A percentile compares a stretch with the other conserved stretches of the same genome.
Evolutionary conservation across 345 rosid species (phyloP).

Genomic region (Microcos paniculata): DNA sequence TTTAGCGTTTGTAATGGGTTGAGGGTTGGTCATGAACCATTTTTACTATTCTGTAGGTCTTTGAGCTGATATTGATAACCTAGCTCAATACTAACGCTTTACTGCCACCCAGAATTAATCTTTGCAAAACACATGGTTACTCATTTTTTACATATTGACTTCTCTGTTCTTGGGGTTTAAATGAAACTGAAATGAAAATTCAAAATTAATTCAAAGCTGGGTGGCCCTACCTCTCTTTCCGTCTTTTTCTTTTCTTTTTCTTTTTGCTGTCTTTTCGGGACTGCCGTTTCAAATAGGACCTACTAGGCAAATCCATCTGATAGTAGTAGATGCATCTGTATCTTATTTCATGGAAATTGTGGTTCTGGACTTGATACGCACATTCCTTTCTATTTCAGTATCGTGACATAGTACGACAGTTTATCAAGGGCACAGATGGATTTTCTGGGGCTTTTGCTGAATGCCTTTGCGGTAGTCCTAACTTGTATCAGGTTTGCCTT

Average conservation of each 20-base stretch:
- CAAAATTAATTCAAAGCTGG: background rate
- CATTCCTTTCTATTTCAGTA: constrained; percentile 52
- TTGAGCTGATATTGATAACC: background rate
- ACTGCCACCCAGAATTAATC: background rate
- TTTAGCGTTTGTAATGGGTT: background rate
- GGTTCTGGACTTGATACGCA: constrained; percentile 11
- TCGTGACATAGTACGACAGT: constrained; percentile 87
- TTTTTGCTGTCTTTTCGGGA: background rate
- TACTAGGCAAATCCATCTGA: background rate
- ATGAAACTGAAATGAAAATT: background rate
- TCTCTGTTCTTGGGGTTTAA: background rate
- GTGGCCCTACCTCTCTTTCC: background rate
- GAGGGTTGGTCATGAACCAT: background rate
- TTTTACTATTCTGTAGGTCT: background rate
- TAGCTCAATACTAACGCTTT: background rate
- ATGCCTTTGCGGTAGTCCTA: constrained; percentile 95
- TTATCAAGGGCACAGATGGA: constrained; percentile 95
- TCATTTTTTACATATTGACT: background rate
- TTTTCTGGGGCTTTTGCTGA: constrained; percentile 97
- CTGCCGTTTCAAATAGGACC: background rate
- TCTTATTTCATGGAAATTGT: background rate
- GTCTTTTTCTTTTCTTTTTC: background rate
- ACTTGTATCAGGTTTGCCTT: constrained; percentile 74
- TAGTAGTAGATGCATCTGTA: background rate
- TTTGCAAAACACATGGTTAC: background rate